Conservation (phyloP, 768 basidiomycete genomes). For the Hysterangium stoloniferum region DNA sequence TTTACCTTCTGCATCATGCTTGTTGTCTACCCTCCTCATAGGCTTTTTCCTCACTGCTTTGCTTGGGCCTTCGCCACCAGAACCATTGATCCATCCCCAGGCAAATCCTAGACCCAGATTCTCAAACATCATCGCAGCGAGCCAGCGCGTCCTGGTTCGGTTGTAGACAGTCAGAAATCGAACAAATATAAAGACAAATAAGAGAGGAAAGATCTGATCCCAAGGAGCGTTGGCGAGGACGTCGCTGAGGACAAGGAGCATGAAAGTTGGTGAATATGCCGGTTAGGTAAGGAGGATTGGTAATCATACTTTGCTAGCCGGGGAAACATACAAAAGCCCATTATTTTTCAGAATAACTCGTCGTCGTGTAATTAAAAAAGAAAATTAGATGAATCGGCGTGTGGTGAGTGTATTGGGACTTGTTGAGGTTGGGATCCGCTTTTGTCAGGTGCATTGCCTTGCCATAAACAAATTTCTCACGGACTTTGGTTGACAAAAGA, state of each 20-base stretch:
- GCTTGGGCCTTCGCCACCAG: conserved; percentile 25
- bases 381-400: no score
- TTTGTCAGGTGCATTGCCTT: no score
- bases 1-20: conserved; percentile 29
- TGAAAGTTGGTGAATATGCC: neutral
- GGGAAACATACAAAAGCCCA: no score
- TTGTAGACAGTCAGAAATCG: conserved; percentile 1
- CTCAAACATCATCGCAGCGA: conserved; percentile 47
- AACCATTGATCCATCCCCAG: conserved; percentile 52
- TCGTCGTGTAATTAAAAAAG: no score
- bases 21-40: conserved; percentile 47
- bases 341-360: no score
- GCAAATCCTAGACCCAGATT: conserved; percentile 45
- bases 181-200: conserved; percentile 3
- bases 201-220: conserved; percentile 9
- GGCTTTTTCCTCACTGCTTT: conserved; percentile 44
- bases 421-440: no score
- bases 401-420: no score
- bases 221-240: conserved; percentile 1
- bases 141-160: neutral
- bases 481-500: no score
- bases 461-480: no score
- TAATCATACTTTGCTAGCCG: neutral
- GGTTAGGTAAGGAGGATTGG: neutral
- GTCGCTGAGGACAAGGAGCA: conserved; percentile 1